phyloP scores from a whole-genome alignment of 352 stramenopile species.

The Phytophthora fragariaefolia region DNA sequence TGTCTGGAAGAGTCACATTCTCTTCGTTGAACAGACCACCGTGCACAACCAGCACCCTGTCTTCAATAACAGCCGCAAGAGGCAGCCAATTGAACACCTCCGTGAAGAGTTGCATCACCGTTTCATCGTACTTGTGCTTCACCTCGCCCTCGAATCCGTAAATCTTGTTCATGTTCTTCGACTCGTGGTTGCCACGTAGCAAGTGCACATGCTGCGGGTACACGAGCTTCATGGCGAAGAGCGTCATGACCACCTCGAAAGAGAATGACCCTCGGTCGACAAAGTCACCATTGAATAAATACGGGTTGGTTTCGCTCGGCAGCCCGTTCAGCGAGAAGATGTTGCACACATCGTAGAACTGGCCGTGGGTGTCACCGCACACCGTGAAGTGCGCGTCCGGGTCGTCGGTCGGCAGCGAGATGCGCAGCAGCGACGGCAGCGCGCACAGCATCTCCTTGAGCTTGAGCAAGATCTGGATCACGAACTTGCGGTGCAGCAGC shows the following conservation, averaged over 20 bases:
- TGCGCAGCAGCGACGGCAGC: slow-evolving; percentile 92
- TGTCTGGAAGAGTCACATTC: slow-evolving; percentile 94
- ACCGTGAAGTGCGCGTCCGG: slow-evolving; percentile 92
- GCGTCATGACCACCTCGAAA: slow-evolving; percentile 98
- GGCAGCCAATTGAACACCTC: slow-evolving; percentile 98
- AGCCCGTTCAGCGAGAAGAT: slow-evolving; percentile 99
- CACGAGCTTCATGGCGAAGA: slow-evolving; percentile 97
- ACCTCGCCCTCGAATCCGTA: slow-evolving; percentile 99
- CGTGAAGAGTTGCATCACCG: slow-evolving; percentile 99
- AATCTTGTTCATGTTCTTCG: slow-evolving; percentile 99
- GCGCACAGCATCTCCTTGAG: slow-evolving; percentile 92
- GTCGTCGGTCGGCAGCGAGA: slow-evolving; percentile 54
- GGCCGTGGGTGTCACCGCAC: slow-evolving; percentile 99
- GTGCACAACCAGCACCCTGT: slow-evolving; percentile 97
- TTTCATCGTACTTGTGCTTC: slow-evolving; percentile 99
- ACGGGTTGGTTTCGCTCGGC: slow-evolving; percentile 95
- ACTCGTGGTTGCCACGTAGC: slow-evolving; percentile 98
- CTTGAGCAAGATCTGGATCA: slow-evolving; percentile 95
- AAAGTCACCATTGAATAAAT: slow-evolving; percentile 99
- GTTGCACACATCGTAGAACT: slow-evolving; percentile 99
- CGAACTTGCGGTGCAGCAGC: slow-evolving; percentile 98
- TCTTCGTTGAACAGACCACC: slow-evolving; percentile 96
- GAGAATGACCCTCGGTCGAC: slow-evolving; percentile 99
- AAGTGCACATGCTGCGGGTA: slow-evolving; percentile 95
- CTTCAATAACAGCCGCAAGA: slow-evolving; percentile 93